These are phyloP conservation scores for Spongispora temasekensis DNA, from an alignment of 1,284 basidiomycete genomes.

Conservation along the genomic window DNA sequence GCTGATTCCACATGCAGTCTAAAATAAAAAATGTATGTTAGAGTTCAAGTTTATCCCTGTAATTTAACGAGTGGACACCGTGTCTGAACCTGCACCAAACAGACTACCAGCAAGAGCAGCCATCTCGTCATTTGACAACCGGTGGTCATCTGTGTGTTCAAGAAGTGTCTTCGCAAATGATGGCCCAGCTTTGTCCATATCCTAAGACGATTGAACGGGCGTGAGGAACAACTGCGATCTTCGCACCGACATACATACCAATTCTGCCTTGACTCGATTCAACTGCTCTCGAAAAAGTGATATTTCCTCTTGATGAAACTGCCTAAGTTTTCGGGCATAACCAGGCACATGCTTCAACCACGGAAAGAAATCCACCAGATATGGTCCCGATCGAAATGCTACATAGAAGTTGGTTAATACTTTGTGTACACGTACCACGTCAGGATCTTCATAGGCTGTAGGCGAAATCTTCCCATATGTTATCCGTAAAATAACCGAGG, in stretches of 20 bases:
- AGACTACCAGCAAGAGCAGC: conserved; percentile 14
- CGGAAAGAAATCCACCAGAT: conserved; percentile 59
- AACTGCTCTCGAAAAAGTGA: conserved; percentile 16
- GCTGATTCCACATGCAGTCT: conserved; percentile 12
- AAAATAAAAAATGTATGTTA: background rate
- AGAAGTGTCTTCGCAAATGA: conserved; percentile 15
- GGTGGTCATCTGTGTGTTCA: conserved; percentile 9
- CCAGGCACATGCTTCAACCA: conserved; percentile 43
- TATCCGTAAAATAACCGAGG: conserved; percentile 61
- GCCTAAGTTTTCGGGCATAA: conserved; percentile 6
- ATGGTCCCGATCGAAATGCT: conserved; percentile 53
- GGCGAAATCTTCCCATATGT: conserved; percentile 59
- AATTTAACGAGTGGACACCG: background rate
- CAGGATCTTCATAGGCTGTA: conserved; percentile 54
- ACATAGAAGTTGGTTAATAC: conserved; percentile 48
- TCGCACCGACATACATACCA: background rate
- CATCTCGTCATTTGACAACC: conserved; percentile 16
- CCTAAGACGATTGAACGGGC: background rate
- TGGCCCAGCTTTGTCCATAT: background rate
- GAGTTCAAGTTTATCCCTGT: background rate
- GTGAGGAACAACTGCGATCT: background rate
- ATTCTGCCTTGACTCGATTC: conserved; percentile 8
- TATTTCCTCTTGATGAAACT: conserved; percentile 56
- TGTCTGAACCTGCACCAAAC: conserved; percentile 10
- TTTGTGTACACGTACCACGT: conserved; percentile 53